Evolutionary conservation across 176 grass and related monocot species (phyloP), one percentile per base, ranked within the genome.

Genomic region (Aegilops longissima): DNA sequence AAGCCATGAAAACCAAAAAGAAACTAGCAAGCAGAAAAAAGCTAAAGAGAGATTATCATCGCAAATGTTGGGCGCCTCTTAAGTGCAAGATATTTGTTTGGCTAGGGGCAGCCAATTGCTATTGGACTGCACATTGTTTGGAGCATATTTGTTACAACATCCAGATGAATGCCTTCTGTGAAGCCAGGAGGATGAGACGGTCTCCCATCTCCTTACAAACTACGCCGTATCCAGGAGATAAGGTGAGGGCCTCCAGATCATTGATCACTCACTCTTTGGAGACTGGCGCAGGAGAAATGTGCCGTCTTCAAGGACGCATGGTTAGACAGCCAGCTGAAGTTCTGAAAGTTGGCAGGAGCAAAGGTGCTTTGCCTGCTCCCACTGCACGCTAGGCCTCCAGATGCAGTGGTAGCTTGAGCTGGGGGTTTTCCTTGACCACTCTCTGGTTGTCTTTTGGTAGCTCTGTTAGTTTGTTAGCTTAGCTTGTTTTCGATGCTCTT

Each of bases 31-130:
- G 23, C 23, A 74, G 44, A 73, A 73, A 73, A 25, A 25, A 25
- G 12, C n/a, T 73, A 47, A 73, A 73, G 12, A 40, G 36, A 82
- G 38, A 20, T 64, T 78, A 67, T 85, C 27, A 54, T 74, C 66
- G 31, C 13, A 29, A 66, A 25, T 58, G 54, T 58, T 58, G 54
- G 54, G 54, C 54, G 18, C 54, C 54, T 58, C 54, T 58, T 7
- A 58, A 58, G 17, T 58, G 54, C 16, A 58, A 58, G 54, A 20
- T 8, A 58, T 58, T 58, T 58, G 54, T 58, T 58, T 58, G 54
- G 54, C 54, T 58, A 58, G 54, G 17, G 54, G 54, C 18, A 58
- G 54, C 54, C 16, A 58, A 58, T 58, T 20, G 17, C 54, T 58
- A 58, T 58, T 58, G 54, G 54, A 58, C 54, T 21, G 17, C 54